Evolutionary conservation across 257 asterid species (phyloP), one percentile per base, ranked within the genome.

Genomic region (Solanum bukasovii): DNA sequence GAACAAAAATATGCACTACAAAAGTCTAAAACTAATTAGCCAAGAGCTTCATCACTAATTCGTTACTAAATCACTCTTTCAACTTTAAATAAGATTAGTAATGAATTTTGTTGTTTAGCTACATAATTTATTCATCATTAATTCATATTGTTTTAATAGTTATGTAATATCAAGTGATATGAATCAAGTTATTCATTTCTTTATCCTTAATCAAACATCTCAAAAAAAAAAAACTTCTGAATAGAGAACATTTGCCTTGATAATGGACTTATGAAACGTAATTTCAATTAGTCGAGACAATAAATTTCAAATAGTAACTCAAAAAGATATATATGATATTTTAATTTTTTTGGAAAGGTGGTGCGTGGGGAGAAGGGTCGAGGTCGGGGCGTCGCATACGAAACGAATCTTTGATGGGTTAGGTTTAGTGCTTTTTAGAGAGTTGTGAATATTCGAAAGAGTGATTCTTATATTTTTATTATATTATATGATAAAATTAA

Each of bases 341-440:
- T 61, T 23, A 4, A 8, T 33, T 3, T 0, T 81, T 83, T 35
- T 11, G 44, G 79, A 73, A 37, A 67, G 85, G 87, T 87, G 91
- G 92, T 67, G 93, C 90, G 93, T 92, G 93, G 87, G 9, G 40
- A 21, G 40, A 27, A 67, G 85, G 73, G 94, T 84, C 94, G 91
- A 88, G 90, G 95, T 94, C 98, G 98, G 91, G 94, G 84, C 98
- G 98, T 95, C 98, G 98, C 98, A 92, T 92, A 90, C 90, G 88
- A 85, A 84, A 91, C 91, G 96, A 94, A 95, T 94, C 95, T 93
- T 89, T 72, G 87, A 73, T 52, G 82, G 85, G 56, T 86, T 71
- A 12, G 77, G 42, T 44, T 86, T 34, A 6, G n/a, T n/a, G 13
- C 7, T 38, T 21, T 63, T 13, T 8, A 4, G 84, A 84, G 89